These are phyloP conservation scores for Favolaschia claudopus DNA, from an alignment of 768 basidiomycete species.

Conservation along the genomic window DNA sequence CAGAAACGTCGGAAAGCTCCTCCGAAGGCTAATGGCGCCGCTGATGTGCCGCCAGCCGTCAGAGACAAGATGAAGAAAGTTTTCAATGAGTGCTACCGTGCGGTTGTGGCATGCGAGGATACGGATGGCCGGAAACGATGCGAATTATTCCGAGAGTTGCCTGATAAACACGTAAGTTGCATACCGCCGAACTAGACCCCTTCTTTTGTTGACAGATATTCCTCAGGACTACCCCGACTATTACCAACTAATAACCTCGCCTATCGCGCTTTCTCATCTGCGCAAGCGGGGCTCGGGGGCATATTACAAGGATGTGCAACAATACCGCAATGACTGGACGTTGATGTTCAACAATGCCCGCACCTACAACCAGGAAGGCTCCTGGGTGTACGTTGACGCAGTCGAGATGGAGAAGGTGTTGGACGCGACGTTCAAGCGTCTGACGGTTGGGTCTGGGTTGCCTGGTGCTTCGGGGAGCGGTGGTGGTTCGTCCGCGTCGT, in stretches of 20 bases:
- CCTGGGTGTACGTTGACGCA: constrained; percentile 94
- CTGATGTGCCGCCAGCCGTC: constrained; percentile 63
- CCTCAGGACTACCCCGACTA: constrained; percentile 89
- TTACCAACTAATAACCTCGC: constrained; percentile 85
- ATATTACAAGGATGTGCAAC: constrained; percentile 76
- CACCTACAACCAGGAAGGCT: constrained; percentile 93
- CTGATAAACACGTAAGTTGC: constrained; percentile 70
- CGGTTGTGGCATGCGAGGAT: constrained; percentile 77
- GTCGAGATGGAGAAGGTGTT: constrained; percentile 94
- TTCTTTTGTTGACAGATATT: constrained; percentile 24
- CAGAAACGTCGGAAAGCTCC: constrained; percentile 91
- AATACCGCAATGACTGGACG: constrained; percentile 81
- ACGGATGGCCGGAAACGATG: constrained; percentile 80
- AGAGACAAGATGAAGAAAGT: constrained; percentile 86
- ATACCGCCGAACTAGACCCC: neutral
- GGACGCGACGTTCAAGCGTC: constrained; percentile 69
- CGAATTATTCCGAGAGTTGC: constrained; percentile 89
- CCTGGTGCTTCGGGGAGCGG: constrained; percentile 69
- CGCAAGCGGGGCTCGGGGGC: constrained; percentile 74
- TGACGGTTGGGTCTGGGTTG: constrained; percentile 71
- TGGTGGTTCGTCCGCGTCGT: constrained; percentile 50
- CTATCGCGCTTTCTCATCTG: constrained; percentile 88
- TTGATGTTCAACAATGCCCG: constrained; percentile 95
- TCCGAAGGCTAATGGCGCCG: constrained; percentile 40
- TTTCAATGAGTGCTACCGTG: constrained; percentile 77